Conservation (phyloP, 2,329 filamentous ascomycete genomes). For the Dryadomyces quercus-mongolicae region DNA sequence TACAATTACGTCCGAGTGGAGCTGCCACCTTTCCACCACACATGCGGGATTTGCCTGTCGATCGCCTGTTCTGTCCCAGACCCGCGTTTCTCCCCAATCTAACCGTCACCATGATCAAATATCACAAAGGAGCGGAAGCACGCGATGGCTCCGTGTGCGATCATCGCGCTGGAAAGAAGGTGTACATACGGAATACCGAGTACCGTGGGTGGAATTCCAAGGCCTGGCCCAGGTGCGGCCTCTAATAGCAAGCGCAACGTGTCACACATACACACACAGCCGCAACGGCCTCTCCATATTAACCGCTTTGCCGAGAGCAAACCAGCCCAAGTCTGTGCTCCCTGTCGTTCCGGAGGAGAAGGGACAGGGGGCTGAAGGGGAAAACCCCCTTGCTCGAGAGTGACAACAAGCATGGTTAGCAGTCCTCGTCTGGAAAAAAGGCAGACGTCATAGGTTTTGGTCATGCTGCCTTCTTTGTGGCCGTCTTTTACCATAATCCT, state of each 20-base stretch:
- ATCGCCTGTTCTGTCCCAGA: constrained; percentile 1
- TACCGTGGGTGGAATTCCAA: too few species aligned
- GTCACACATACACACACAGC: not conserved
- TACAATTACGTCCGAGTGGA: constrained; percentile 4
- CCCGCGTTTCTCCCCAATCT: not conserved
- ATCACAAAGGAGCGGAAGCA: not conserved
- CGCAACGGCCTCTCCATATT: not conserved
- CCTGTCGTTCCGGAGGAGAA: too few species aligned
- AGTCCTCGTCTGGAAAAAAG: not conserved
- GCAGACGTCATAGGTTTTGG: not conserved
- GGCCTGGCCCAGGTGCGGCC: not conserved
- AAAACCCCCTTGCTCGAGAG: not conserved
- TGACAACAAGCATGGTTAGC: too few species aligned
- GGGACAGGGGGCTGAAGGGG: too few species aligned
- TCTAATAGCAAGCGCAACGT: not conserved
- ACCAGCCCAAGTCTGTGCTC: too few species aligned
- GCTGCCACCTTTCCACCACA: constrained; percentile 3
- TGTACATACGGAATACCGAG: not conserved
- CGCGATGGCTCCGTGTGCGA: not conserved
- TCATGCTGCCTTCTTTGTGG: not conserved
- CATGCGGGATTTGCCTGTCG: constrained; percentile 6
- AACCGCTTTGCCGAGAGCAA: not conserved
- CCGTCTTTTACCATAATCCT: not conserved
- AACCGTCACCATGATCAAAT: not conserved
- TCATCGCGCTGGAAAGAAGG: not conserved